phyloP scores from a whole-genome alignment of 2,329 filamentous ascomycete species.

The Cryphonectria nitschkei region DNA sequence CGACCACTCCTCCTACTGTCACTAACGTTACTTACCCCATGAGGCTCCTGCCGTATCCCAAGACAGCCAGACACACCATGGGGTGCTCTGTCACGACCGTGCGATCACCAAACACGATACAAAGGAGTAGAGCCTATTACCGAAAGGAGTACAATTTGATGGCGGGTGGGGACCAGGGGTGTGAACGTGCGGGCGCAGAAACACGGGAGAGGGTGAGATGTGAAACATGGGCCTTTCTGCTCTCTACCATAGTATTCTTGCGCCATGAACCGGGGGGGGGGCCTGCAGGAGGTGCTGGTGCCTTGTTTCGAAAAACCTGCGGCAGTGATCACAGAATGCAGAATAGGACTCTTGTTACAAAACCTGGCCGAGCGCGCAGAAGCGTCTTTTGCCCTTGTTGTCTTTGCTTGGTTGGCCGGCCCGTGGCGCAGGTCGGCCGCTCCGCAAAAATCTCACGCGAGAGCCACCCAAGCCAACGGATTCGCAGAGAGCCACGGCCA shows the following conservation, averaged over 20 bases:
- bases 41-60: neutral
- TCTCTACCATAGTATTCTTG: neutral
- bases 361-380: neutral
- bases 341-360: neutral
- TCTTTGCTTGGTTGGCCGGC: neutral
- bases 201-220: constrained; percentile 17
- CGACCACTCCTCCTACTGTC: neutral
- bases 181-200: constrained; percentile 15
- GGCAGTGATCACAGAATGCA: neutral
- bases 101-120: constrained; percentile 6
- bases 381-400: neutral
- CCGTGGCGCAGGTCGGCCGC: neutral
- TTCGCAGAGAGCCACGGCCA: neutral
- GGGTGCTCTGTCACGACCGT: constrained; percentile 5
- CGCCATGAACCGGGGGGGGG: neutral
- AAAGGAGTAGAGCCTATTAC: constrained; percentile 13
- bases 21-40: neutral
- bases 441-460: constrained; percentile 7
- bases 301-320: constrained; percentile 5
- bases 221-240: constrained; percentile 16
- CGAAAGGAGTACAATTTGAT: constrained; percentile 3
- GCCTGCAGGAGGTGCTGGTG: constrained; percentile 7
- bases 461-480: neutral
- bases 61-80: neutral
- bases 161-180: constrained; percentile 8